These are phyloP conservation scores for Solanum hybrid DNA, from an alignment of 305 asterid species.

Conservation along the genomic window DNA sequence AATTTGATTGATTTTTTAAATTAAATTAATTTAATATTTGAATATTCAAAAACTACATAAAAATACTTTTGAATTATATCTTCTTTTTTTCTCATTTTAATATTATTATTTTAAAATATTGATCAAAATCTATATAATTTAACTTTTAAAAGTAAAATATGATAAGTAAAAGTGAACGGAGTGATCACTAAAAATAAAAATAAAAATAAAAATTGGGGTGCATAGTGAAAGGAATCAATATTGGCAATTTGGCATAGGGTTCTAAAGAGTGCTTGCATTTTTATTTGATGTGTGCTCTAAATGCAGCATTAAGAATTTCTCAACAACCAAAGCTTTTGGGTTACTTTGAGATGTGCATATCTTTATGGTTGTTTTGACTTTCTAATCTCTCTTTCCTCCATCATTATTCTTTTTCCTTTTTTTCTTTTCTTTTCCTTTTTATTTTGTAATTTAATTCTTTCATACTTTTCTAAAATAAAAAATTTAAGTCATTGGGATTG, in stretches of 20 bases:
- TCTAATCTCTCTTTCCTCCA: not conserved
- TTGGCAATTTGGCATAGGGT: constrained; percentile 20
- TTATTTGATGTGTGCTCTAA: constrained; percentile 1
- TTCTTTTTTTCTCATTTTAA: too few relatives aligned
- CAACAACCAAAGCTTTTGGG: constrained; percentile 30
- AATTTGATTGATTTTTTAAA: too few relatives aligned
- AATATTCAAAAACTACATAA: too few relatives aligned
- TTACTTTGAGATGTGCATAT: constrained; percentile 15
- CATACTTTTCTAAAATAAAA: not conserved
- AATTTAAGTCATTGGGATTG: not conserved
- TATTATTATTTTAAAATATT: too few relatives aligned
- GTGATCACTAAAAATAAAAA: not conserved
- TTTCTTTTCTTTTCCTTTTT: not conserved
- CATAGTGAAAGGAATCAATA: too few relatives aligned
- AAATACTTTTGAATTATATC: too few relatives aligned
- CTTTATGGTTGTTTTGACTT: constrained; percentile 31
- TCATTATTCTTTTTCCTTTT: not conserved
- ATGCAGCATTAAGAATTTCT: constrained; percentile 28
- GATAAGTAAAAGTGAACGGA: too few relatives aligned
- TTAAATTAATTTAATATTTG: too few relatives aligned
- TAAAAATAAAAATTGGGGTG: too few relatives aligned
- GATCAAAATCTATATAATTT: too few relatives aligned
- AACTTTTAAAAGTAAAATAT: too few relatives aligned
- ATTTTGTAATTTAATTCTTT: not conserved
- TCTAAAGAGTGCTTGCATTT: not conserved